phyloP scores from a whole-genome alignment of 345 rosid species.

The Iberis pinnata region DNA sequence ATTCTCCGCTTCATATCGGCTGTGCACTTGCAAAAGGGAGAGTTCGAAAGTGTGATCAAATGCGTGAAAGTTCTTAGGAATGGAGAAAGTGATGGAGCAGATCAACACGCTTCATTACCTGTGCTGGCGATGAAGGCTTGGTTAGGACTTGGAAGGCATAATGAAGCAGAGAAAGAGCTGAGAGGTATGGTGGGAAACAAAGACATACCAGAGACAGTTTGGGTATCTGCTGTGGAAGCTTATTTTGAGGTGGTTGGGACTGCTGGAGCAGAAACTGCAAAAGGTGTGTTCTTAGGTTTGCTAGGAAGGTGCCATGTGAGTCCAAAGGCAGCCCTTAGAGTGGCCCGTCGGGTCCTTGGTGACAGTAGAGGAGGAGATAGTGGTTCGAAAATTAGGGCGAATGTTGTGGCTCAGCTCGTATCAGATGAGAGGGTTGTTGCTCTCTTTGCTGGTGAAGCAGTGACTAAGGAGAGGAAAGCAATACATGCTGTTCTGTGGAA shows the following conservation, averaged over 20 bases:
- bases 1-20: conserved; percentile 87
- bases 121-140: conserved; percentile 96
- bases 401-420: conserved; percentile 67
- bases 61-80: conserved; percentile 84
- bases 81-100: conserved; percentile 41
- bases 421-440: conserved; percentile 80
- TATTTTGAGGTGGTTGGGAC: conserved; percentile 81
- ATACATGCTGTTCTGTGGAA: conserved; percentile 92
- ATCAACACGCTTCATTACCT: conserved; percentile 79
- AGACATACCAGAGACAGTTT: conserved; percentile 82
- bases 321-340: conserved; percentile 69
- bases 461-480: conserved; percentile 57
- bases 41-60: conserved; percentile 76
- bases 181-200: conserved; percentile 73
- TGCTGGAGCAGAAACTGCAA: conserved; percentile 89
- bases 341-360: conserved; percentile 59
- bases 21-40: conserved; percentile 77
- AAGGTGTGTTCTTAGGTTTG: conserved; percentile 75
- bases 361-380: conserved; percentile 44
- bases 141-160: conserved; percentile 72
- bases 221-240: conserved; percentile 91
- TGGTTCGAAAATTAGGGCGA: conserved; percentile 52
- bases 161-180: conserved; percentile 88
- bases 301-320: conserved; percentile 84
- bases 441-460: conserved; percentile 52